Conservation (phyloP, 1,284 basidiomycete genomes). For the Pseudozyma pruni region DNA sequence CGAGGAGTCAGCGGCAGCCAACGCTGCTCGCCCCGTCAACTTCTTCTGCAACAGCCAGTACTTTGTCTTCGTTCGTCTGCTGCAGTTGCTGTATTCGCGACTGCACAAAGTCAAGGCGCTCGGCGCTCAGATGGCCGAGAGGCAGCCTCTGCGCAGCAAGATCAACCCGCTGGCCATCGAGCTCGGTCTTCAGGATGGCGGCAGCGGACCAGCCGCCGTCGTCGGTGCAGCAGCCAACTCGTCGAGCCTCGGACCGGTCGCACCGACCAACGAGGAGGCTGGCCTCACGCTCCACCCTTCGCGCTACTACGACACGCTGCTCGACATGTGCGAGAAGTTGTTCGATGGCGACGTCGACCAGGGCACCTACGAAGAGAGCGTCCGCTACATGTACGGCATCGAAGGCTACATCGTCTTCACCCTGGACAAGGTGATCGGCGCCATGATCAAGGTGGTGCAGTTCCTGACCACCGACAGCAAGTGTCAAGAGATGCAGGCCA, state of each 20-base stretch:
- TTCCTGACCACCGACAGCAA: conserved; percentile 80
- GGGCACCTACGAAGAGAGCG: conserved; percentile 88
- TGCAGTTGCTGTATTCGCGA: conserved; percentile 85
- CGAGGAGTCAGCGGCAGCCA: conserved; percentile 18
- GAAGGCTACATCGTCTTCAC: conserved; percentile 93
- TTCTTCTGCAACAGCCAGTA: conserved; percentile 94
- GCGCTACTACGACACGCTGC: conserved; percentile 82
- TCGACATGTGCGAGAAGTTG: conserved; percentile 90
- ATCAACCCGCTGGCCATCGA: conserved; percentile 72
- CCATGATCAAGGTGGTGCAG: conserved; percentile 72
- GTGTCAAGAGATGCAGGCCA: conserved; percentile 83
- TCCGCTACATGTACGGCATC: conserved; percentile 95
- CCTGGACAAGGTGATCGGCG: conserved; percentile 87
- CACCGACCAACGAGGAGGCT: conserved; percentile 57
- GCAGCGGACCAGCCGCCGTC: conserved; percentile 68
- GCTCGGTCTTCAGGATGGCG: conserved; percentile 76
- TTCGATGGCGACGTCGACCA: conserved; percentile 94
- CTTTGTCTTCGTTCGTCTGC: conserved; percentile 85
- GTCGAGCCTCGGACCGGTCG: conserved; percentile 38
- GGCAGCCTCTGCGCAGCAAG: conserved; percentile 64
- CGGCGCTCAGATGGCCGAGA: conserved; percentile 71
- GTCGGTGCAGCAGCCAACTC: conserved; percentile 50
- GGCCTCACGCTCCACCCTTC: conserved; percentile 69
- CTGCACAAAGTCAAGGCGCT: conserved; percentile 79
- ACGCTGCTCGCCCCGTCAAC: conserved; percentile 68